These are phyloP conservation scores for Lotus japonicus DNA, from an alignment of 306 rosid species.

Conservation along the genomic window DNA sequence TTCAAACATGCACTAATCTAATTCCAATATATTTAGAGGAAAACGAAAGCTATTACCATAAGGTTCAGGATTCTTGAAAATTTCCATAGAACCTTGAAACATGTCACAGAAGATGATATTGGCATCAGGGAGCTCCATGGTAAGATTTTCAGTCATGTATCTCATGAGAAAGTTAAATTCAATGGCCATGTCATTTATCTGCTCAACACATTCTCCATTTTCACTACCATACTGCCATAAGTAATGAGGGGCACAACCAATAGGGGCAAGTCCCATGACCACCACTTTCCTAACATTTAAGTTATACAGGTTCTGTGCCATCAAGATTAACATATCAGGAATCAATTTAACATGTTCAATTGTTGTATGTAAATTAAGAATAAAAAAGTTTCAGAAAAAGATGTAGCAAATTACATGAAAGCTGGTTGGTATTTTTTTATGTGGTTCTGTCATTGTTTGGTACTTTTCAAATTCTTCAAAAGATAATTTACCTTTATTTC, in stretches of 20 bases:
- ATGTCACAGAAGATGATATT: slow-evolving; percentile 68
- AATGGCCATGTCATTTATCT: slow-evolving; percentile 68
- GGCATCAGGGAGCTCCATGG: slow-evolving; percentile 44
- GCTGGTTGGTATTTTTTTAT: too few species aligned
- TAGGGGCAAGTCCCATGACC: slow-evolving; percentile 80
- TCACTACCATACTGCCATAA: slow-evolving; percentile 50
- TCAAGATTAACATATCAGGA: slow-evolving; percentile 6
- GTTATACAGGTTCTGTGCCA: slow-evolving; percentile 69
- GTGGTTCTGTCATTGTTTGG: too few species aligned
- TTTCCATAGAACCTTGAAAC: slow-evolving; percentile 73
- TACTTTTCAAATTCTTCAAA: too few species aligned
- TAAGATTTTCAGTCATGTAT: slow-evolving; percentile 53
- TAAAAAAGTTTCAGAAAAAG: too few species aligned
- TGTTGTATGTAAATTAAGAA: background rate
- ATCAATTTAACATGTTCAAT: background rate
- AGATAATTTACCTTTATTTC: slow-evolving; percentile 46
- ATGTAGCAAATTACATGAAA: too few species aligned
- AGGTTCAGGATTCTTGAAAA: slow-evolving; percentile 50
- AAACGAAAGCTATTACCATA: slow-evolving; percentile 44
- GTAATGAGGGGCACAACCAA: slow-evolving; percentile 86
- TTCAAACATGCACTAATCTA: background rate
- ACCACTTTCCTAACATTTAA: slow-evolving; percentile 65
- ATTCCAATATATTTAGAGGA: background rate
- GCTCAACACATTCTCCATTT: slow-evolving; percentile 67
- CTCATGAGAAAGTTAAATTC: slow-evolving; percentile 82